Evolutionary conservation across 73 alveolate genomes (phyloP).

Genomic region (Symbiodinium pilosum): DNA sequence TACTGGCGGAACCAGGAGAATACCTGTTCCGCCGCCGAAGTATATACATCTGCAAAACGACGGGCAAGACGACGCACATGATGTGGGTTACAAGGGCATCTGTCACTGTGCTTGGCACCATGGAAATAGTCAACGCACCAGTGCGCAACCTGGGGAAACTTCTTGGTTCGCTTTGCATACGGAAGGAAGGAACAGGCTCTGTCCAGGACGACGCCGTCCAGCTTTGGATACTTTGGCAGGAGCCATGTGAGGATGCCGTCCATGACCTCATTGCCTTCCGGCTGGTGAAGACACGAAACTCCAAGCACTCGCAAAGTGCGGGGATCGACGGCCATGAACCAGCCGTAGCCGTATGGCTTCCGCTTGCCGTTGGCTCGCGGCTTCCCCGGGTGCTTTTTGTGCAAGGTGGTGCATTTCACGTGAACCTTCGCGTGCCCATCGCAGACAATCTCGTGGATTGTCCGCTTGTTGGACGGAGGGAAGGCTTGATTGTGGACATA

Average conservation of each 20-base stretch:
- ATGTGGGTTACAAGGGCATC: slow-evolving; percentile 10
- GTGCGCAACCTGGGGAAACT: neutral
- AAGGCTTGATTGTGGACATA: neutral
- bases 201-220: neutral
- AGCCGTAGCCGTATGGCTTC: slow-evolving; percentile 40
- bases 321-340: slow-evolving; percentile 27
- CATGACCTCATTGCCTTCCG: slow-evolving; percentile 9
- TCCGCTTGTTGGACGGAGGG: neutral
- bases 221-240: neutral
- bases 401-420: neutral
- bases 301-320: neutral
- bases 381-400: neutral
- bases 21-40: slow-evolving; percentile 30
- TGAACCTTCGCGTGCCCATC: slow-evolving; percentile 44
- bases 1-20: slow-evolving; percentile 22
- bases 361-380: neutral
- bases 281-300: neutral
- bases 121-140: slow-evolving; percentile 44
- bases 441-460: neutral
- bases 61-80: neutral
- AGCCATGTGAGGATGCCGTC: neutral
- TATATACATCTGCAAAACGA: slow-evolving; percentile 6
- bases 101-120: neutral
- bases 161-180: neutral
- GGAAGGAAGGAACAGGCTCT: neutral